Percentiles rank a stretch among this genome's conserved stretches.
Evolutionary conservation across 345 rosid genomes (phyloP).

Genomic region (Carallia brachiata): DNA sequence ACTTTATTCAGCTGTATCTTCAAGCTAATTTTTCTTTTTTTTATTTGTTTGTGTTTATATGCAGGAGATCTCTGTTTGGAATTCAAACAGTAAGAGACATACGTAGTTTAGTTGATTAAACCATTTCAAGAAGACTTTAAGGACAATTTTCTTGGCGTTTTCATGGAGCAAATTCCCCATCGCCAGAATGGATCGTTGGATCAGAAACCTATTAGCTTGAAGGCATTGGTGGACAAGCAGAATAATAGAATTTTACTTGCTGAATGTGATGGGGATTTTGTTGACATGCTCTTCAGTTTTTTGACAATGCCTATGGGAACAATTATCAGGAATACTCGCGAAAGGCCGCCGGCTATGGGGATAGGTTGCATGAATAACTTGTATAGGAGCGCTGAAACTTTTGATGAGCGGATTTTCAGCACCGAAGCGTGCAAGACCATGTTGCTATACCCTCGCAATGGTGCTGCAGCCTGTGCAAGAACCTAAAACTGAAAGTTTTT

Average conservation of each 20-base stretch:
- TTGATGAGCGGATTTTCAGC: slow-evolving; percentile 9
- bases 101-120: too few species aligned
- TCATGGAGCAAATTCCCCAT: neutral
- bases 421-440: slow-evolving; percentile 19
- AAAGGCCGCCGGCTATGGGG: neutral
- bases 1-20: too few species aligned
- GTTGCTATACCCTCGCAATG: slow-evolving; percentile 19
- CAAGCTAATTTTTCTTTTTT: too few species aligned
- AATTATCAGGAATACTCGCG: neutral
- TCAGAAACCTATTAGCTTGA: slow-evolving; percentile 5
- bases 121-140: too few species aligned
- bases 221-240: slow-evolving; percentile 24
- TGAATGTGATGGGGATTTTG: slow-evolving; percentile 20
- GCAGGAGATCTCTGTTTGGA: too few species aligned
- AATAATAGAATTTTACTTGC: slow-evolving; percentile 17
- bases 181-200: neutral
- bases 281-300: slow-evolving; percentile 28
- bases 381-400: slow-evolving; percentile 18
- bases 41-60: too few species aligned
- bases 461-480: slow-evolving; percentile 8
- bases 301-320: slow-evolving; percentile 28
- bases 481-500: slow-evolving; percentile 19
- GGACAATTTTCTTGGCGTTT: too few species aligned
- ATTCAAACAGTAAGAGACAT: too few species aligned
- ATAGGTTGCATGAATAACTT: slow-evolving; percentile 25